phyloP scores from a whole-genome alignment of 148 eudicot genomes.

The Rhododendron molle region DNA sequence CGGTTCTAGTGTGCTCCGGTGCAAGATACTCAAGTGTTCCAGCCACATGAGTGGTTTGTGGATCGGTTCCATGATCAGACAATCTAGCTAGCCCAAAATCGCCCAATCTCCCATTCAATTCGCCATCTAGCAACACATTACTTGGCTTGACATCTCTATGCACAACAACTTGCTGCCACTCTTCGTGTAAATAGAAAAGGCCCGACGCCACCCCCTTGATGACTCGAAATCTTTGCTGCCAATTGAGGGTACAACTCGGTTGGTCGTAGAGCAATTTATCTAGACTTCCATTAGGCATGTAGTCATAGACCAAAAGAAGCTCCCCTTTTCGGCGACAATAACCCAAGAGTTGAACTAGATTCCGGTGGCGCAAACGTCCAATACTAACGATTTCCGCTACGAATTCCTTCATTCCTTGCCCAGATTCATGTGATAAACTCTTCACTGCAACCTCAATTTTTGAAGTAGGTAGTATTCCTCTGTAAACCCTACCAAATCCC shows the following conservation, averaged over 20 bases:
- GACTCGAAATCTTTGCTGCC: conserved; percentile 29
- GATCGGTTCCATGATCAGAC: conserved; percentile 29
- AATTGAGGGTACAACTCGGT: conserved; percentile 16
- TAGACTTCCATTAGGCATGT: conserved; percentile 34
- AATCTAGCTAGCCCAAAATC: conserved; percentile 42
- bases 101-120: conserved; percentile 28
- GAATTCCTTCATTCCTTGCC: no score
- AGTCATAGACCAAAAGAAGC: conserved; percentile 17
- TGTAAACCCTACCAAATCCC: no score
- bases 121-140: conserved; percentile 32
- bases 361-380: conserved; percentile 28
- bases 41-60: conserved; percentile 23
- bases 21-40: conserved; percentile 41
- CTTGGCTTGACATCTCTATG: conserved; percentile 42
- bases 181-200: conserved; percentile 30
- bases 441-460: no score
- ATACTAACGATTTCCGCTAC: neutral
- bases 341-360: conserved; percentile 27
- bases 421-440: no score
- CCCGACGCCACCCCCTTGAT: conserved; percentile 38
- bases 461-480: no score
- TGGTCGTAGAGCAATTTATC: conserved; percentile 26
- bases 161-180: conserved; percentile 31
- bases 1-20: conserved; percentile 28
- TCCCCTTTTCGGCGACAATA: conserved; percentile 29